Percentiles rank a stretch among this genome's conserved stretches.
phyloP scores from a whole-genome alignment of 208 protist species.

The Trypanosoma cruzi region DNA sequence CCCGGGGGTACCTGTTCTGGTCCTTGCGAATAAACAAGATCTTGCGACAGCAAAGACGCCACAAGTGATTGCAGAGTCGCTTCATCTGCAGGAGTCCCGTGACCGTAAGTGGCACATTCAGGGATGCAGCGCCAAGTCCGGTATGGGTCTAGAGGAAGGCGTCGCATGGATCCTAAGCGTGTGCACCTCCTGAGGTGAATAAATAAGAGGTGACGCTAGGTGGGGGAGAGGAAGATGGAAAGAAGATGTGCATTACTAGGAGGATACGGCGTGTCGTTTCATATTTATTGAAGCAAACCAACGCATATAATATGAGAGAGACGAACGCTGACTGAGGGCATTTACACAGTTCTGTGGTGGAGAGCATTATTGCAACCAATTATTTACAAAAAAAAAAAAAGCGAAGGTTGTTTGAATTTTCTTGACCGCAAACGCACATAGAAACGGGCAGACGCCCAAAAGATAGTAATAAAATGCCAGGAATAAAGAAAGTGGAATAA shows the following conservation, averaged over 20 bases:
- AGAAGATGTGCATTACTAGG: not conserved
- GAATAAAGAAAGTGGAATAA: no score
- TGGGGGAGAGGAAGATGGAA: not conserved
- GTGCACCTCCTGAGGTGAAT: slow-evolving; percentile 37
- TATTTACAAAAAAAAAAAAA: no score
- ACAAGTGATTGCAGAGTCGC: slow-evolving; percentile 68
- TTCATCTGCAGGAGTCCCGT: slow-evolving; percentile 89
- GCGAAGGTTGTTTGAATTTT: no score
- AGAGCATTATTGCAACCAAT: no score
- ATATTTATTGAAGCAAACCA: not conserved
- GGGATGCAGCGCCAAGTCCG: slow-evolving; percentile 95
- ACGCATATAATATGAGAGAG: not conserved
- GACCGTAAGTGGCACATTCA: slow-evolving; percentile 97
- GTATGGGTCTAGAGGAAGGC: slow-evolving; percentile 92
- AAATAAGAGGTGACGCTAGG: not conserved
- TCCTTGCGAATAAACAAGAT: slow-evolving; percentile 99
- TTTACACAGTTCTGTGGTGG: not conserved
- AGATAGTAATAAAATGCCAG: not conserved
- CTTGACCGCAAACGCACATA: no score
- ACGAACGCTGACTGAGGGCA: not conserved
- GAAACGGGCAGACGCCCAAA: not conserved
- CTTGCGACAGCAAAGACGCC: slow-evolving; percentile 91
- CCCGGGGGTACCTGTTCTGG: slow-evolving; percentile 96
- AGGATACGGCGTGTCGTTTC: not conserved
- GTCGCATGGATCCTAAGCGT: slow-evolving; percentile 92